phyloP scores from a whole-genome alignment of 2,329 filamentous ascomycete species.

The Metarhizium robertsii region DNA sequence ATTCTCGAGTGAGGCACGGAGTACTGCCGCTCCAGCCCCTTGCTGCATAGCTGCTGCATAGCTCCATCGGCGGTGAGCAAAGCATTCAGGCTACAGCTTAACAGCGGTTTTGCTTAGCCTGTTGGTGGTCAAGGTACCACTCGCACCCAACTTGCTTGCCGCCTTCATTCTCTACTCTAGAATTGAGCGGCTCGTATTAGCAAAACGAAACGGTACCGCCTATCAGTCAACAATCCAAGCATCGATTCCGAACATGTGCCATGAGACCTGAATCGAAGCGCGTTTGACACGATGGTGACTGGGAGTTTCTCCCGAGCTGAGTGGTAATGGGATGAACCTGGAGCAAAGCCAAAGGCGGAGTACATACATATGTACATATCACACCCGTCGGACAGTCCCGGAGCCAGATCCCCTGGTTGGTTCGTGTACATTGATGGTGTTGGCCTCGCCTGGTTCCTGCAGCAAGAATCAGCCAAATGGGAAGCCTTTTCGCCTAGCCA shows the following conservation, averaged over 20 bases:
- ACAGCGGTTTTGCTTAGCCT: not conserved
- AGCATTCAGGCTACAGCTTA: too few species aligned
- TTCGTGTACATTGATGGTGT: not conserved
- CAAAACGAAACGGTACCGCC: not conserved
- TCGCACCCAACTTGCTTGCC: too few species aligned
- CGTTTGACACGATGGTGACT: not conserved
- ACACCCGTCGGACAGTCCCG: constrained; percentile 2
- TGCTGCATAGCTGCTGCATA: not conserved
- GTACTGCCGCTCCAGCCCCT: not conserved
- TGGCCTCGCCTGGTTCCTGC: not conserved
- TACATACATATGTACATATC: not conserved
- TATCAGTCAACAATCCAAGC: not conserved
- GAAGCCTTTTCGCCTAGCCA: not conserved
- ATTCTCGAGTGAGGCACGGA: not conserved
- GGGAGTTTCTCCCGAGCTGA: too few species aligned
- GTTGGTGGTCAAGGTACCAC: not conserved
- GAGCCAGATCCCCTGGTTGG: not conserved
- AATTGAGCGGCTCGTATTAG: not conserved
- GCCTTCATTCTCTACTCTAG: not conserved
- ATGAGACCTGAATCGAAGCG: not conserved
- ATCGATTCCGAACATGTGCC: too few species aligned
- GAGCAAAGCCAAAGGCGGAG: not conserved
- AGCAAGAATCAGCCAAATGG: not conserved
- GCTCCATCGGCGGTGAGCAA: not conserved
- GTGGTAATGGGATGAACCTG: not conserved